A percentile compares a stretch with the other conserved stretches of the same genome.
These are phyloP conservation scores for Trichoderma atrobrunneum DNA, from an alignment of 2,329 filamentous ascomycete species.

Conservation along the genomic window DNA sequence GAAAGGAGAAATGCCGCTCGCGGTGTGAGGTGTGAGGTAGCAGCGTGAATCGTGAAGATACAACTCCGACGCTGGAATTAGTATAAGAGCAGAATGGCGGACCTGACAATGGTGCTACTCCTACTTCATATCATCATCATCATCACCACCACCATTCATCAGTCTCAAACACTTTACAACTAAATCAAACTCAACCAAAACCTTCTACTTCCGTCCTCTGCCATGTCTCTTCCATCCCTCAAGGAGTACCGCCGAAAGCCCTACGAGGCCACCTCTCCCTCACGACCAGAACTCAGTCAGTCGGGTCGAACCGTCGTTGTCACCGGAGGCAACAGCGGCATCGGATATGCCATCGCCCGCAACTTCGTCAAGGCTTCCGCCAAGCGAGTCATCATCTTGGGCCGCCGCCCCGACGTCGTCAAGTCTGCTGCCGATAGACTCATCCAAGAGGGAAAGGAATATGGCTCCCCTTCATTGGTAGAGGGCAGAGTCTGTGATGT, in stretches of 20 bases:
- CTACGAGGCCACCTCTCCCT: constrained; percentile 39
- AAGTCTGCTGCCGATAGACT: constrained; percentile 21
- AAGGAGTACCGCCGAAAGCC: constrained; percentile 29
- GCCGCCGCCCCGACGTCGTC: constrained; percentile 31
- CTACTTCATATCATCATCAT: background rate
- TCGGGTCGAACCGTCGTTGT: constrained; percentile 56
- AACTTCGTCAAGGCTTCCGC: constrained; percentile 47
- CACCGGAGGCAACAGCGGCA: constrained; percentile 61
- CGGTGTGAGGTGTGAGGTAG: background rate
- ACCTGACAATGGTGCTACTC: background rate
- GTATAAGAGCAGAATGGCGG: background rate
- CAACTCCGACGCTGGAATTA: background rate
- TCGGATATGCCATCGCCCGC: constrained; percentile 62
- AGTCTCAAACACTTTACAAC: background rate
- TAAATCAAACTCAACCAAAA: background rate
- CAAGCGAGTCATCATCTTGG: constrained; percentile 38
- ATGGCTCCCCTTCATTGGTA: constrained; percentile 22
- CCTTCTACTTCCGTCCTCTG: background rate
- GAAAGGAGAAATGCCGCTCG: background rate
- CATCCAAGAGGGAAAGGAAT: constrained; percentile 20
- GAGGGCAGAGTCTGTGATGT: constrained; percentile 28
- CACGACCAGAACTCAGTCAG: constrained; percentile 39
- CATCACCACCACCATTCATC: background rate
- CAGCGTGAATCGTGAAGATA: background rate
- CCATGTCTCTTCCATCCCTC: constrained; percentile 8